phyloP scores from a whole-genome alignment of 2,329 filamentous ascomycete species.

The Aspergillus arachidicola region DNA sequence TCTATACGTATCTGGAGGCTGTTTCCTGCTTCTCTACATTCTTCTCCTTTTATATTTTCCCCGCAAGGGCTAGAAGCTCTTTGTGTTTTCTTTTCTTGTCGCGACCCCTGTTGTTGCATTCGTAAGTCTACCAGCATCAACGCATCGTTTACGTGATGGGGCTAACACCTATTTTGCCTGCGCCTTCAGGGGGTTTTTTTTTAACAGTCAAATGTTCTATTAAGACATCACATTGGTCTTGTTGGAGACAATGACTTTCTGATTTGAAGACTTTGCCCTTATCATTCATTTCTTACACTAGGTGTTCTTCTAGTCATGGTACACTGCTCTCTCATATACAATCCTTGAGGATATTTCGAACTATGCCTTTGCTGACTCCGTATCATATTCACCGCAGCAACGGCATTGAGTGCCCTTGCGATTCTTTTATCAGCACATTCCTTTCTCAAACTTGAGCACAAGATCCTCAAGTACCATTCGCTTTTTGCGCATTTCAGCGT shows the following conservation, averaged over 20 bases:
- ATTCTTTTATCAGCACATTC: slow-evolving; percentile 25
- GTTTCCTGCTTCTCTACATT: slow-evolving; percentile 21
- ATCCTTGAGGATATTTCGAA: slow-evolving; percentile 1
- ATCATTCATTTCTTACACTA: slow-evolving; percentile 23
- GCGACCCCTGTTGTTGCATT: slow-evolving; percentile 9
- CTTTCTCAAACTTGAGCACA: slow-evolving; percentile 21
- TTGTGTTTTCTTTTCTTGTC: slow-evolving; percentile 13
- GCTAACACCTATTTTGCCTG: slow-evolving; percentile 15
- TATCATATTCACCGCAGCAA: slow-evolving; percentile 15
- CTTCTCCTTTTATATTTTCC: slow-evolving; percentile 17
- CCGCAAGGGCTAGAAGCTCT: slow-evolving; percentile 32
- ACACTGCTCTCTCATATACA: slow-evolving; percentile 14
- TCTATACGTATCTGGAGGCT: slow-evolving; percentile 12
- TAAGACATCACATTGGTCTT: slow-evolving; percentile 22
- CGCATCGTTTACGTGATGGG: not conserved
- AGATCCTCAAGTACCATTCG: slow-evolving; percentile 21
- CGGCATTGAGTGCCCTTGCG: slow-evolving; percentile 37
- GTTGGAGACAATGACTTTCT: slow-evolving; percentile 30
- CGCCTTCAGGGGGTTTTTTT: slow-evolving; percentile 16
- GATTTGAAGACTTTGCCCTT: slow-evolving; percentile 16
- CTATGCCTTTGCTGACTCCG: slow-evolving; percentile 11
- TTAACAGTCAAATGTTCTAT: slow-evolving; percentile 12
- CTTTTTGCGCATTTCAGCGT: slow-evolving; percentile 7
- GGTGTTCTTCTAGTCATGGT: slow-evolving; percentile 20
- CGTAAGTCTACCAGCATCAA: slow-evolving; percentile 23